phyloP scores from a whole-genome alignment of 108 stramenopile species.

The Mayamaea pseudoterrestris region DNA sequence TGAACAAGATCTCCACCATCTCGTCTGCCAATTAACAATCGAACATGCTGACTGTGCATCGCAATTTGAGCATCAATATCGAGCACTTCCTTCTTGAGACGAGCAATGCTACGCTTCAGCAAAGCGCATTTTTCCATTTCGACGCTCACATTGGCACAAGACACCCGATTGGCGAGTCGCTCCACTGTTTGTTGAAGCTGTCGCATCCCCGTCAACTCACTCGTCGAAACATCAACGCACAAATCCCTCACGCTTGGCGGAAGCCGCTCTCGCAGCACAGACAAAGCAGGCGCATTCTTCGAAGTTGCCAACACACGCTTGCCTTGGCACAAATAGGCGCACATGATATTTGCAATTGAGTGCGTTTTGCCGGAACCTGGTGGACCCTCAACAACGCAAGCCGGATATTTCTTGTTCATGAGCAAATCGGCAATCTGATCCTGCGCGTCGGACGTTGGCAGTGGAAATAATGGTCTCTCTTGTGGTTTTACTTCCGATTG shows the following conservation, averaged over 20 bases:
- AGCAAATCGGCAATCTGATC: slow-evolving; percentile 38
- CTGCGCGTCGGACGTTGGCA: slow-evolving; percentile 39
- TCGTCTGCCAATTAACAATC: slow-evolving; percentile 13
- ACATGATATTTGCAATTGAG: slow-evolving; percentile 48
- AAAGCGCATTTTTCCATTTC: slow-evolving; percentile 19
- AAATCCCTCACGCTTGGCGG: slow-evolving; percentile 34
- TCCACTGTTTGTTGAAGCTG: slow-evolving; percentile 53
- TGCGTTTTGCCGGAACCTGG: slow-evolving; percentile 35
- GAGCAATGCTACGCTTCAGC: slow-evolving; percentile 21
- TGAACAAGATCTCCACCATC: slow-evolving; percentile 19
- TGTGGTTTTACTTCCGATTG: neutral
- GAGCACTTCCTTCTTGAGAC: slow-evolving; percentile 18
- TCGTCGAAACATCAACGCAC: slow-evolving; percentile 35
- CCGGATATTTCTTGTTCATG: slow-evolving; percentile 25
- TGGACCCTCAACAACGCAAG: slow-evolving; percentile 34
- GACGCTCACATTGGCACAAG: slow-evolving; percentile 16
- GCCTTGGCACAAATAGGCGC: slow-evolving; percentile 39
- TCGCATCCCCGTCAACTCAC: slow-evolving; percentile 27
- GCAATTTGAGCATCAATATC: slow-evolving; percentile 20
- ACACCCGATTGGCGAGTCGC: slow-evolving; percentile 35
- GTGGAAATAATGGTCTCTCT: slow-evolving; percentile 17
- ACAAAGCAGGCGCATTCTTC: slow-evolving; percentile 42
- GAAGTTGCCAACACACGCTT: slow-evolving; percentile 50
- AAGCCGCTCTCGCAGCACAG: slow-evolving; percentile 34
- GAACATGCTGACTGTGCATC: slow-evolving; percentile 8